Evolutionary conservation across 1,139 yeast species (phyloP).

Genomic region (Geotrichum fermentans): DNA sequence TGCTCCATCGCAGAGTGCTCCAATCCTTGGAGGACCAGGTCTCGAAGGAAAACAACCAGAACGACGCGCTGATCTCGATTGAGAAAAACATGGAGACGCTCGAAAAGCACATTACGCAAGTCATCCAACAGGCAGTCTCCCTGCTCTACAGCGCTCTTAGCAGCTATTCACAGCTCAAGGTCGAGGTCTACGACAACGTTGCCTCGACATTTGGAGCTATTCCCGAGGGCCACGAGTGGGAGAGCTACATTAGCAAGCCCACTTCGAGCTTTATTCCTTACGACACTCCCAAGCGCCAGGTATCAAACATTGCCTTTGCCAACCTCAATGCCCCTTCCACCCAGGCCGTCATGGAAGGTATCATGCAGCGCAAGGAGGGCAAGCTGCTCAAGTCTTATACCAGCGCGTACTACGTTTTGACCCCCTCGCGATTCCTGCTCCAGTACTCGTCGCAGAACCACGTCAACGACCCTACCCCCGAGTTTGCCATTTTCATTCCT

Average conservation of each 20-base stretch:
- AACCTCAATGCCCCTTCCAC: conserved; percentile 42
- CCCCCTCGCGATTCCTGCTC: conserved; percentile 44
- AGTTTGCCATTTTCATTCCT: conserved; percentile 45
- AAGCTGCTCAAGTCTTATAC: conserved; percentile 42
- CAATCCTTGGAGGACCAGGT: conserved; percentile 42
- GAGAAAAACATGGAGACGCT: conserved; percentile 43
- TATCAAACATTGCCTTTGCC: conserved; percentile 39
- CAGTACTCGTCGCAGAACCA: conserved; percentile 45
- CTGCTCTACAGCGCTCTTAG: conserved; percentile 34
- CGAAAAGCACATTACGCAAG: conserved; percentile 44
- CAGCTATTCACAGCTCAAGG: conserved; percentile 32
- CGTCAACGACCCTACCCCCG: conserved; percentile 43
- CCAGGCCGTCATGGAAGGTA: conserved; percentile 46
- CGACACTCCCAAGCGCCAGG: conserved; percentile 39
- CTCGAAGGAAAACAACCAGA: conserved; percentile 43
- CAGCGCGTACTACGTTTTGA: conserved; percentile 45
- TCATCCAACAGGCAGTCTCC: conserved; percentile 41
- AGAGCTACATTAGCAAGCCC: conserved; percentile 38
- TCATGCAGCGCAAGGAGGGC: conserved; percentile 44
- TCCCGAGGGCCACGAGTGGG: conserved; percentile 44
- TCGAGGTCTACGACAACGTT: conserved; percentile 34
- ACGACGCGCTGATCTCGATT: conserved; percentile 41
- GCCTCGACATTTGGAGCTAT: conserved; percentile 36
- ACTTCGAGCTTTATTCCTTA: conserved; percentile 34
- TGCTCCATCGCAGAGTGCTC: conserved; percentile 40